A percentile compares a stretch with the other conserved stretches of the same genome.
These are phyloP conservation scores for Puccinia hordei DNA, from an alignment of 1,284 basidiomycete species.

Conservation along the genomic window DNA sequence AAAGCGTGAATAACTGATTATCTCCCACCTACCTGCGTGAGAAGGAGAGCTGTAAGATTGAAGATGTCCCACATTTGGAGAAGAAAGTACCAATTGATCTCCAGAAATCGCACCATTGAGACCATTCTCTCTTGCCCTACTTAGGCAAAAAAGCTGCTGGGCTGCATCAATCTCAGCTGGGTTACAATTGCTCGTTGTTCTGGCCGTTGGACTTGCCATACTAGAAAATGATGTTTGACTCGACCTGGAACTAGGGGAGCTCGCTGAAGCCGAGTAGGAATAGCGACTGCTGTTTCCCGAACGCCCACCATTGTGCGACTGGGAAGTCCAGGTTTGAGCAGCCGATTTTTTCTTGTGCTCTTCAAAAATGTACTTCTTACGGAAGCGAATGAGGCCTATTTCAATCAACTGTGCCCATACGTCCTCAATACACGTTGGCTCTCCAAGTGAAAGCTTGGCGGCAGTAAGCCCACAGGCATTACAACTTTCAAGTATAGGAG, in stretches of 20 bases:
- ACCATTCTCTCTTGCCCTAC: no score
- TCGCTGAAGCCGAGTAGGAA: conserved; percentile 6
- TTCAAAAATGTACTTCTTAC: conserved; percentile 12
- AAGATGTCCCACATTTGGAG: no score
- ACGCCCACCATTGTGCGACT: neutral
- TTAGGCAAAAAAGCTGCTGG: conserved; percentile 31
- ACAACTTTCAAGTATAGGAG: conserved; percentile 21
- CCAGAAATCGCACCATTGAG: no score
- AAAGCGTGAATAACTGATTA: no score
- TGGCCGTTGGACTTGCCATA: neutral
- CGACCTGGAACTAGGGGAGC: neutral
- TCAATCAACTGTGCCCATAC: conserved; percentile 43
- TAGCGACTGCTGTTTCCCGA: neutral
- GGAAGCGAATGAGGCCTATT: conserved; percentile 34
- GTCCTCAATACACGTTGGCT: conserved; percentile 43
- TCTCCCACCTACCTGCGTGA: no score
- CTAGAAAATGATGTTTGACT: conserved; percentile 4
- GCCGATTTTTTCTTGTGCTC: conserved; percentile 33
- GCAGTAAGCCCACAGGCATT: conserved; percentile 49
- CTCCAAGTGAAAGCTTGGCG: conserved; percentile 30
- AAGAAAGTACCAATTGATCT: no score
- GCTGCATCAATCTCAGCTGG: conserved; percentile 36
- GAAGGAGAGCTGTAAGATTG: no score
- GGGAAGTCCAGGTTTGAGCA: conserved; percentile 40
- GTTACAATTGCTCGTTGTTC: conserved; percentile 12